Evolutionary conservation across 2,329 filamentous ascomycete genomes (phyloP).

Genomic region (Scedosporium aurantiacum): DNA sequence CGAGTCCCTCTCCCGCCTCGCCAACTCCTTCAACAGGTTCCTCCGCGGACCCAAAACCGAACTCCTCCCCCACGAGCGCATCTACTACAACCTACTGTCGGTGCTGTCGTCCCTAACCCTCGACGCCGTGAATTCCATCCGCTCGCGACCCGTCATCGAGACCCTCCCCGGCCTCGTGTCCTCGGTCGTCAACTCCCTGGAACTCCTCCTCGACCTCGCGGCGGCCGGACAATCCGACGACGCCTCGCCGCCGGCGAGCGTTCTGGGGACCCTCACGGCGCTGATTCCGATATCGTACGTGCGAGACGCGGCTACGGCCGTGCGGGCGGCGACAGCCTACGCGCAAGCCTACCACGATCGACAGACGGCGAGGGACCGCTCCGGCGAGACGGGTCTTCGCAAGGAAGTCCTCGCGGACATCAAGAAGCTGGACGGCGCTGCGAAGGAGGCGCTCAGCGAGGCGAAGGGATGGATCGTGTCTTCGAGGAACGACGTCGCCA

Average conservation of each 20-base stretch:
- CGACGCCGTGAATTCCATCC: slow-evolving; percentile 1
- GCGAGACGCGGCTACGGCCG: slow-evolving; percentile 25
- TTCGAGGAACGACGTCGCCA: slow-evolving; percentile 19
- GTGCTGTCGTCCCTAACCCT: slow-evolving; percentile 21
- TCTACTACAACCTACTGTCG: slow-evolving; percentile 32
- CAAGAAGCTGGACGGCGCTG: slow-evolving; percentile 21
- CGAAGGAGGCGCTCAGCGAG: slow-evolving; percentile 20
- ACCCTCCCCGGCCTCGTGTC: slow-evolving; percentile 2
- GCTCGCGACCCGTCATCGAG: neutral
- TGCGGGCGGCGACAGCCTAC: slow-evolving; percentile 21
- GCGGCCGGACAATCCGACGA: slow-evolving; percentile 3
- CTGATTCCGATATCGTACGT: slow-evolving; percentile 26
- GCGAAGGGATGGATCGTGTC: slow-evolving; percentile 19
- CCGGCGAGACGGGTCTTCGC: slow-evolving; percentile 17
- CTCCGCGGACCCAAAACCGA: slow-evolving; percentile 17
- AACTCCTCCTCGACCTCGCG: slow-evolving; percentile 5
- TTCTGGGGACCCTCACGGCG: slow-evolving; percentile 12
- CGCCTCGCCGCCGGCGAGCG: neutral
- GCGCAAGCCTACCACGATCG: slow-evolving; percentile 24
- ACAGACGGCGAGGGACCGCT: slow-evolving; percentile 23
- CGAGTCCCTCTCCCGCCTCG: slow-evolving; percentile 29
- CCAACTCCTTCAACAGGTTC: slow-evolving; percentile 29
- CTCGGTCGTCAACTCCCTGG: slow-evolving; percentile 6
- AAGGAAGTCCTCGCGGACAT: slow-evolving; percentile 24
- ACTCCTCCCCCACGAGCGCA: slow-evolving; percentile 30